Percentiles rank a stretch among this genome's conserved stretches.
These are phyloP conservation scores for Neopestalotiopsis rosae DNA, from an alignment of 2,329 filamentous ascomycete species.

Conservation along the genomic window DNA sequence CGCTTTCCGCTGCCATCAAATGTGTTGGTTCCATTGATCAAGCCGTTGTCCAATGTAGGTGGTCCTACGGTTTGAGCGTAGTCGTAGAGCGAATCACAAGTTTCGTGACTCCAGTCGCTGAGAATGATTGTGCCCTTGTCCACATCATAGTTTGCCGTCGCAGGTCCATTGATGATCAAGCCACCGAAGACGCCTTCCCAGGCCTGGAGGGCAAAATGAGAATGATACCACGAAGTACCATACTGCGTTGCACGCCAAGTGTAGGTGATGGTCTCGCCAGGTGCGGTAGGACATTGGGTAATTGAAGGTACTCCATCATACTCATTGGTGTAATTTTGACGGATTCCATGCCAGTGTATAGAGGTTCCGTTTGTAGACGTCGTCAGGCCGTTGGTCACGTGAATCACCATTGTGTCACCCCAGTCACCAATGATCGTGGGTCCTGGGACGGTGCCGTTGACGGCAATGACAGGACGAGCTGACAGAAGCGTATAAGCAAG, in stretches of 20 bases:
- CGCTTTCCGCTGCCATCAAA: slow-evolving; percentile 39
- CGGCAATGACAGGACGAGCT: slow-evolving; percentile 33
- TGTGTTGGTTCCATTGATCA: slow-evolving; percentile 39
- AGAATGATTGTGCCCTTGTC: slow-evolving; percentile 66
- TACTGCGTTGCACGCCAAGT: slow-evolving; percentile 60
- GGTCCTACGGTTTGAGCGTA: slow-evolving; percentile 37
- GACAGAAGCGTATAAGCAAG: background rate
- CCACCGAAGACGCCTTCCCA: slow-evolving; percentile 64
- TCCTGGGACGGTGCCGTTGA: slow-evolving; percentile 43
- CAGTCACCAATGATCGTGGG: slow-evolving; percentile 51
- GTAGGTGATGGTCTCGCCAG: slow-evolving; percentile 60
- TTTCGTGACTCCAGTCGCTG: slow-evolving; percentile 61
- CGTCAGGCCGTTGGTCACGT: slow-evolving; percentile 55
- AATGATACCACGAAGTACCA: slow-evolving; percentile 66
- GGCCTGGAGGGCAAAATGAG: slow-evolving; percentile 56
- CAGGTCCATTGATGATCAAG: slow-evolving; percentile 66
- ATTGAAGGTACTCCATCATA: slow-evolving; percentile 61
- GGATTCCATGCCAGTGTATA: slow-evolving; percentile 70
- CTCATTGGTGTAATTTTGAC: slow-evolving; percentile 58
- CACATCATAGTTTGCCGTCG: slow-evolving; percentile 63
- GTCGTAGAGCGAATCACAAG: slow-evolving; percentile 43
- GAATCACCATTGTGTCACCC: slow-evolving; percentile 45
- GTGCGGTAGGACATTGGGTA: slow-evolving; percentile 56
- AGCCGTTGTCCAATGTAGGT: slow-evolving; percentile 48
- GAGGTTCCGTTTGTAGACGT: slow-evolving; percentile 59